phyloP scores from a whole-genome alignment of 768 basidiomycete species.

The Lactifluus hygrophoroides region DNA sequence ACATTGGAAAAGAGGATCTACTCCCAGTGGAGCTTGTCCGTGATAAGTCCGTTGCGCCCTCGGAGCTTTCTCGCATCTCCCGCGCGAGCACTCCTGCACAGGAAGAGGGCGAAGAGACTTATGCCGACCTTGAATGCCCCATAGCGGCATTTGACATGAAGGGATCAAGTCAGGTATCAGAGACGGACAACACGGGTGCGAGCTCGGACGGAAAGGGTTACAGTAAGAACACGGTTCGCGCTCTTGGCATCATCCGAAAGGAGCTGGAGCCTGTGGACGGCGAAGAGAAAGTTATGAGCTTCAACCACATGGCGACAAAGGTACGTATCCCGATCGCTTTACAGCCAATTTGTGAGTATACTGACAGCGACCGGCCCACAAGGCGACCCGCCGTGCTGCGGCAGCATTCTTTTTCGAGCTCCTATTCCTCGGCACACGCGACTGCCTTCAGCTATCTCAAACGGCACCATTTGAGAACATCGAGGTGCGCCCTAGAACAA shows the following conservation, averaged over 20 bases:
- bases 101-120: conserved; percentile 58
- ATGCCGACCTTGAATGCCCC: conserved; percentile 63
- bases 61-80: conserved; percentile 51
- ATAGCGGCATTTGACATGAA: conserved; percentile 77
- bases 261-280: conserved; percentile 53
- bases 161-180: conserved; percentile 39
- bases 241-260: conserved; percentile 62
- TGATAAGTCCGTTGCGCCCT: conserved; percentile 42
- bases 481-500: conserved; percentile 69
- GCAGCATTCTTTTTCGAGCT: conserved; percentile 98
- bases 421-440: conserved; percentile 87
- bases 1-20: conserved; percentile 44
- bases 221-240: conserved; percentile 85
- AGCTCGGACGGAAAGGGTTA: conserved; percentile 63
- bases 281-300: conserved; percentile 60
- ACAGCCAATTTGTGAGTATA: neutral
- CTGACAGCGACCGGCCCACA: conserved; percentile 25
- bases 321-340: conserved; percentile 30
- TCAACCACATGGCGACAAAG: conserved; percentile 71
- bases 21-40: conserved; percentile 32
- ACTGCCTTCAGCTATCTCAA: conserved; percentile 80
- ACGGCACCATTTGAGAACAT: conserved; percentile 75
- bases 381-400: conserved; percentile 87
- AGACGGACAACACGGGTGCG: conserved; percentile 25
- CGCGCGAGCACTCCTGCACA: conserved; percentile 57